Evolutionary conservation across 768 basidiomycete species (phyloP).

Genomic region (Pleurotus pulmonarius): DNA sequence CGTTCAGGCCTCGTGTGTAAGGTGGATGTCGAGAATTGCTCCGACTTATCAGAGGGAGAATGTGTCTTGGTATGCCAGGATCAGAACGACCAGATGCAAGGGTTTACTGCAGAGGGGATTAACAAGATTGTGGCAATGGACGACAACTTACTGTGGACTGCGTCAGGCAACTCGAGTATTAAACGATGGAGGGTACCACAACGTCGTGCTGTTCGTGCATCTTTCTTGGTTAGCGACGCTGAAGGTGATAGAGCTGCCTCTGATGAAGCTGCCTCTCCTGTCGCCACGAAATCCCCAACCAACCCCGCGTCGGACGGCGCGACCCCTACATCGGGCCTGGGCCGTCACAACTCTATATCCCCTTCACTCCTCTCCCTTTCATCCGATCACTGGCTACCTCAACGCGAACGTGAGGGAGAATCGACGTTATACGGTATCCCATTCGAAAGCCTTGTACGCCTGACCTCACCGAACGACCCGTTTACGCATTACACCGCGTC

Average conservation of each 20-base stretch:
- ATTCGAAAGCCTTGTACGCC: conserved; percentile 63
- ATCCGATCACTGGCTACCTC: conserved; percentile 24
- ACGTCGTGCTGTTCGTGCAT: conserved; percentile 34
- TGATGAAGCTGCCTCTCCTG: conserved; percentile 2
- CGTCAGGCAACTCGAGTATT: conserved; percentile 77
- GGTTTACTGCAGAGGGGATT: conserved; percentile 48
- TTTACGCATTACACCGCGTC: conserved; percentile 40
- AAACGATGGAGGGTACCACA: conserved; percentile 77
- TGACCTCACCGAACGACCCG: conserved; percentile 65
- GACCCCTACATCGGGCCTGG: conserved; percentile 9
- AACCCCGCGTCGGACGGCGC: conserved; percentile 6
- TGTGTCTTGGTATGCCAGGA: conserved; percentile 82
- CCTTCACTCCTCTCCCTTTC: conserved; percentile 30
- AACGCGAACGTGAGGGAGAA: conserved; percentile 26
- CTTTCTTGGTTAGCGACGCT: conserved; percentile 16
- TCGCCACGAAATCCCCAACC: not conserved
- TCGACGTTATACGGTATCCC: conserved; percentile 58
- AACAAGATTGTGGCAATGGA: conserved; percentile 82
- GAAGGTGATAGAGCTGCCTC: conserved; percentile 18
- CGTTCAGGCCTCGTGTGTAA: conserved; percentile 85
- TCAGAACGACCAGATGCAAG: conserved; percentile 29
- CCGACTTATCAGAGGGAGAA: conserved; percentile 83
- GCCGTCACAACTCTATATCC: conserved; percentile 23
- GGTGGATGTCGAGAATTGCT: conserved; percentile 83
- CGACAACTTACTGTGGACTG: conserved; percentile 87